These are phyloP conservation scores for Phaffia rhodozyma DNA, from an alignment of 1,284 basidiomycete species.

Conservation along the genomic window DNA sequence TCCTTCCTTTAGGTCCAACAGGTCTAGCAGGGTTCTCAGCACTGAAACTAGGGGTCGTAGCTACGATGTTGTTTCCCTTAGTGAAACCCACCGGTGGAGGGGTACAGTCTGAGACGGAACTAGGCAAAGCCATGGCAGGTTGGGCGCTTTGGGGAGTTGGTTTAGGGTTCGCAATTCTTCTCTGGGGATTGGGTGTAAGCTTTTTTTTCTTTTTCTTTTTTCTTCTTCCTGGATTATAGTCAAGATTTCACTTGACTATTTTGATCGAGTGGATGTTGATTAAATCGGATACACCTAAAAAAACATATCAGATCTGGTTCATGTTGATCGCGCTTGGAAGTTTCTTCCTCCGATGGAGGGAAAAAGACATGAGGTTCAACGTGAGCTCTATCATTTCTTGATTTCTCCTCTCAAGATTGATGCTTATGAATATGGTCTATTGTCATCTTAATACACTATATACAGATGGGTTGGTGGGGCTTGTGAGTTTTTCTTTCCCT, in stretches of 20 bases:
- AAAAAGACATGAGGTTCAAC: constrained; percentile 17
- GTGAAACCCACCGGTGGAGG: background rate
- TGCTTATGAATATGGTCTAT: background rate
- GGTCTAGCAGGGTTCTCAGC: constrained; percentile 14
- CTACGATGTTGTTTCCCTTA: constrained; percentile 9
- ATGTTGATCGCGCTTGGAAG: constrained; percentile 11
- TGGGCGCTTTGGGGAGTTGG: constrained; percentile 14
- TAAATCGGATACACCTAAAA: too few relatives aligned
- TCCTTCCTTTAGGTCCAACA: constrained; percentile 19
- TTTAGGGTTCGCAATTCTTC: constrained; percentile 4
- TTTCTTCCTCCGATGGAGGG: constrained; percentile 8
- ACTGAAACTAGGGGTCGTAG: constrained; percentile 16
- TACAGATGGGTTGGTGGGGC: background rate
- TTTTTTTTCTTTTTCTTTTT: background rate
- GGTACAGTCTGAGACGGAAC: background rate
- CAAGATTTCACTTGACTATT: background rate
- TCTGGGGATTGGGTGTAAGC: constrained; percentile 15
- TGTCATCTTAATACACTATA: background rate
- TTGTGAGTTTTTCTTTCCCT: background rate
- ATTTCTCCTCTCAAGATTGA: background rate
- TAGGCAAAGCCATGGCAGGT: constrained; percentile 2
- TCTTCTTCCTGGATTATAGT: background rate
- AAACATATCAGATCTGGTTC: constrained; percentile 13
- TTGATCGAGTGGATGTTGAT: too few relatives aligned
- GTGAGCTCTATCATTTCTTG: background rate